phyloP scores from a whole-genome alignment of 2,329 filamentous ascomycete genomes.

The Botrytis elliptica region DNA sequence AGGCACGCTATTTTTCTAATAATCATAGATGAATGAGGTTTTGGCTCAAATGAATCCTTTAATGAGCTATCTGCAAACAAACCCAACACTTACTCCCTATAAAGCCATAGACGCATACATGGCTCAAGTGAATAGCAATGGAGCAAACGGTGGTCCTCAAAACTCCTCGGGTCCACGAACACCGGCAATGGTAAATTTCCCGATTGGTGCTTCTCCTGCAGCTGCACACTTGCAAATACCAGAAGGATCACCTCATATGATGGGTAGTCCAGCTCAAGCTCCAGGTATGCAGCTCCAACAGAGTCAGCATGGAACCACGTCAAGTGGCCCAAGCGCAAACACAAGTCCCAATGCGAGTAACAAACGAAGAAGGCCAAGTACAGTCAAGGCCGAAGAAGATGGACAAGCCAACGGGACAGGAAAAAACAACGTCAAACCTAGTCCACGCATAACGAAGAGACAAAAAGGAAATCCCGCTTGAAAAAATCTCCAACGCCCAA shows the following conservation, averaged over 20 bases:
- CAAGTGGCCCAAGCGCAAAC: slow-evolving; percentile 65
- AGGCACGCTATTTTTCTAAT: neutral
- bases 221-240: slow-evolving; percentile 59
- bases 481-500: neutral
- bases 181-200: slow-evolving; percentile 44
- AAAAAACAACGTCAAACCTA: slow-evolving; percentile 42
- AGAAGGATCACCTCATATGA: slow-evolving; percentile 57
- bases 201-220: slow-evolving; percentile 59
- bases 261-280: slow-evolving; percentile 58
- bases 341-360: slow-evolving; percentile 47
- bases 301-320: slow-evolving; percentile 66
- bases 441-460: slow-evolving; percentile 43
- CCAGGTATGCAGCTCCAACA: slow-evolving; percentile 66
- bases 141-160: slow-evolving; percentile 28
- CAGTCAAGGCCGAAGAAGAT: slow-evolving; percentile 42
- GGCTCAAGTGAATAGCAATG: slow-evolving; percentile 40
- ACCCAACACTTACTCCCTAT: slow-evolving; percentile 56
- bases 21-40: slow-evolving; percentile 57
- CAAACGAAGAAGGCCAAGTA: slow-evolving; percentile 43
- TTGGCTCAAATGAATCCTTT: slow-evolving; percentile 66
- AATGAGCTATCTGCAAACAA: slow-evolving; percentile 56
- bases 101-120: slow-evolving; percentile 61
- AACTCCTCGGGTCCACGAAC: slow-evolving; percentile 36
- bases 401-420: slow-evolving; percentile 36
- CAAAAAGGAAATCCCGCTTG: slow-evolving; percentile 38